A percentile compares a stretch with the other conserved stretches of the same genome.
Conservation (phyloP, 2,329 filamentous ascomycete genomes). For the Colletotrichum australisinense region DNA sequence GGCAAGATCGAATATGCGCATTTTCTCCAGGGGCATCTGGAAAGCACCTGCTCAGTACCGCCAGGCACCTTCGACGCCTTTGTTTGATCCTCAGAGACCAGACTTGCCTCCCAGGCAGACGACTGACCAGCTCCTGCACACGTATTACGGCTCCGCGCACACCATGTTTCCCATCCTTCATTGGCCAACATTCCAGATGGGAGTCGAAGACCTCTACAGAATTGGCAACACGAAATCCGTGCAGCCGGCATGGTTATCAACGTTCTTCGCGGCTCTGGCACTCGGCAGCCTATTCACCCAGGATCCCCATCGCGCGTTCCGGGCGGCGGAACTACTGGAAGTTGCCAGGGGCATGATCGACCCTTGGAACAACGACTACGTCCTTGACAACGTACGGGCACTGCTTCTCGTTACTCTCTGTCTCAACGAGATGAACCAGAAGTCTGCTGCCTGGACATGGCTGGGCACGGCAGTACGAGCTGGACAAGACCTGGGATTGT, state of each 20-base stretch:
- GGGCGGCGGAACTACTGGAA: slow-evolving; percentile 75
- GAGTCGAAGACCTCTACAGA: slow-evolving; percentile 82
- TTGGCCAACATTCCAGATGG: slow-evolving; percentile 83
- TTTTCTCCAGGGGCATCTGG: slow-evolving; percentile 82
- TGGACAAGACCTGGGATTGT: slow-evolving; percentile 85
- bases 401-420: slow-evolving; percentile 82
- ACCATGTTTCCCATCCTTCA: slow-evolving; percentile 87
- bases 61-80: slow-evolving; percentile 54
- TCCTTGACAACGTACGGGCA: slow-evolving; percentile 79
- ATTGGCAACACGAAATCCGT: slow-evolving; percentile 69
- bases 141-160: slow-evolving; percentile 83
- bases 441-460: slow-evolving; percentile 88
- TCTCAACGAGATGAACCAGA: slow-evolving; percentile 86
- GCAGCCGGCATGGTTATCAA: slow-evolving; percentile 77
- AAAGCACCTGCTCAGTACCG: slow-evolving; percentile 79
- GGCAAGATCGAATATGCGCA: slow-evolving; percentile 78
- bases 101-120: slow-evolving; percentile 76
- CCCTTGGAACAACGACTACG: slow-evolving; percentile 83
- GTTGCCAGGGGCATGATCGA: slow-evolving; percentile 77
- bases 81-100: slow-evolving; percentile 66
- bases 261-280: slow-evolving; percentile 87
- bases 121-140: slow-evolving; percentile 77
- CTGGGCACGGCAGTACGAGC: slow-evolving; percentile 82
- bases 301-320: slow-evolving; percentile 64
- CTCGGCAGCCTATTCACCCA: slow-evolving; percentile 81